Conservation (phyloP, 768 basidiomycete species). For the Hydnomerulius pinastri region DNA sequence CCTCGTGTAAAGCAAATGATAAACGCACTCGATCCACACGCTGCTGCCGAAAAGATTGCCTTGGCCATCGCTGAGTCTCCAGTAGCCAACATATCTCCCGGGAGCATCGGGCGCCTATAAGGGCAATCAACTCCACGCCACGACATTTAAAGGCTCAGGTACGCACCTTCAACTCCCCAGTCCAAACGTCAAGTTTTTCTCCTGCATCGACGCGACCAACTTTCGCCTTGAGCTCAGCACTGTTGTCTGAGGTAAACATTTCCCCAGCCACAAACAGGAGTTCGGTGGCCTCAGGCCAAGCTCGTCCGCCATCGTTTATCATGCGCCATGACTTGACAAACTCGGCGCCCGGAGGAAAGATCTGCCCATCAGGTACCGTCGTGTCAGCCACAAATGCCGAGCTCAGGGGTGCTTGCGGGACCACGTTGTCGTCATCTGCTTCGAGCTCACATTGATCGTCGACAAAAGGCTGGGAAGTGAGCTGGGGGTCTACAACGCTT, state of each 20-base stretch:
- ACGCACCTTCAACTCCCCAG: conserved; percentile 72
- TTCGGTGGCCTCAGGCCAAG: conserved; percentile 72
- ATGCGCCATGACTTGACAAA: conserved; percentile 86
- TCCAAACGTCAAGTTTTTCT: conserved; percentile 62
- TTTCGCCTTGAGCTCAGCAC: conserved; percentile 34
- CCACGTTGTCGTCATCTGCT: neutral
- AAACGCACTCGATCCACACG: conserved; percentile 83
- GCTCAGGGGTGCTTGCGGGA: conserved; percentile 30
- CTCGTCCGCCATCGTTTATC: conserved; percentile 58
- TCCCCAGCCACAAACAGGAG: conserved; percentile 74
- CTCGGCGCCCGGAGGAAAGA: conserved; percentile 80
- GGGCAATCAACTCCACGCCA: conserved; percentile 1
- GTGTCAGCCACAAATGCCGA: conserved; percentile 66
- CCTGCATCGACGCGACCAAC: conserved; percentile 63
- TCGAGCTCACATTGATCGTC: conserved; percentile 1
- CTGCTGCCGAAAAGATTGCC: conserved; percentile 64
- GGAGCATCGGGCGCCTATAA: conserved; percentile 68
- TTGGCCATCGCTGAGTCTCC: conserved; percentile 63
- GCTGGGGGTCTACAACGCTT: neutral
- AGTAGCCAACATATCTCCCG: conserved; percentile 76
- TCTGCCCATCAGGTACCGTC: conserved; percentile 73
- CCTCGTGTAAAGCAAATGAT: conserved; percentile 10
- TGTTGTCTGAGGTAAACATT: conserved; percentile 44
- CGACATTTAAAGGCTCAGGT: neutral
- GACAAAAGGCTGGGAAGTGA: neutral